Evolutionary conservation across 352 stramenopile species (phyloP).

Genomic region (Phytophthora pini): DNA sequence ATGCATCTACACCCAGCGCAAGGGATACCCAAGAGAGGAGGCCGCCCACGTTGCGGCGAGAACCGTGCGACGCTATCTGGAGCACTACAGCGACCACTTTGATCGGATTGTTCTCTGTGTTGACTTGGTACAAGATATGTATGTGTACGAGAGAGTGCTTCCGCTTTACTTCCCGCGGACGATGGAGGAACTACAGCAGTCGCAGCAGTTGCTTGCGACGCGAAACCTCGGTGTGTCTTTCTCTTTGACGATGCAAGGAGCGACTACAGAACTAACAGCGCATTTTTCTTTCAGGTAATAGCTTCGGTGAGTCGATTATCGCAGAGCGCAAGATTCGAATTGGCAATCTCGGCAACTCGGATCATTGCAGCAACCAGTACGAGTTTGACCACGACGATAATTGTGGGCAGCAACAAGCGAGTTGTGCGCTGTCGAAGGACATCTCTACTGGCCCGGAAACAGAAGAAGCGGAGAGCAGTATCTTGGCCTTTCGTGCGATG

Average conservation of each 20-base stretch:
- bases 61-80: slow-evolving; percentile 81
- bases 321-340: slow-evolving; percentile 86
- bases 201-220: slow-evolving; percentile 29
- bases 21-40: slow-evolving; percentile 82
- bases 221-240: slow-evolving; percentile 49
- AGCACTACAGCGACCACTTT: slow-evolving; percentile 67
- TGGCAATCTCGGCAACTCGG: slow-evolving; percentile 25
- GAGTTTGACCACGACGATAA: slow-evolving; percentile 14
- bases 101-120: slow-evolving; percentile 74
- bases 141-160: slow-evolving; percentile 66
- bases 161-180: slow-evolving; percentile 80
- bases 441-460: neutral
- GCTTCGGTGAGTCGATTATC: slow-evolving; percentile 83
- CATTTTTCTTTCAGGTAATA: slow-evolving; percentile 42
- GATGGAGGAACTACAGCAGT: slow-evolving; percentile 41
- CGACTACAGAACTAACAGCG: neutral
- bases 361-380: slow-evolving; percentile 35
- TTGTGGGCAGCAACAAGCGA: neutral
- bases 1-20: slow-evolving; percentile 77
- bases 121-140: slow-evolving; percentile 64
- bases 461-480: slow-evolving; percentile 50
- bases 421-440: slow-evolving; percentile 1
- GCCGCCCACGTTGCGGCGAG: slow-evolving; percentile 74
- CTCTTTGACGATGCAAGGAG: neutral
- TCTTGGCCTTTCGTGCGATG: slow-evolving; percentile 71